phyloP scores from a whole-genome alignment of 192 early-diverging fungal genomes.

The Coemansia sp. region DNA sequence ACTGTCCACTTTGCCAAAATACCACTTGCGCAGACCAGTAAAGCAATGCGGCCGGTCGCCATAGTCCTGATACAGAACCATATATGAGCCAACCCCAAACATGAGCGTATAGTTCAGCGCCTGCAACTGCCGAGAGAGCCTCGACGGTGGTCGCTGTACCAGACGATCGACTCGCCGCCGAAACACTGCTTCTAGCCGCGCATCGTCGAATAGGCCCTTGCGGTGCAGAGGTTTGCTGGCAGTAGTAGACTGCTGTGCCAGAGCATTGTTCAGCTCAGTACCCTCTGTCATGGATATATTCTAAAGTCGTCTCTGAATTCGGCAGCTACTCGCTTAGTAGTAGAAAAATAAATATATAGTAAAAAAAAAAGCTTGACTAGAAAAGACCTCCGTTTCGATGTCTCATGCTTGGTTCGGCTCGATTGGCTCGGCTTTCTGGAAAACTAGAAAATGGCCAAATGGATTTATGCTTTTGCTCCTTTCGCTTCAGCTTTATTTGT shows the following conservation, averaged over 20 bases:
- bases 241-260: neutral
- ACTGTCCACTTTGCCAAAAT: slow-evolving; percentile 41
- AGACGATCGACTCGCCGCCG: slow-evolving; percentile 50
- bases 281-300: neutral
- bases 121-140: slow-evolving; percentile 41
- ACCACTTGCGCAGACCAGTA: slow-evolving; percentile 45
- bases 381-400: neutral
- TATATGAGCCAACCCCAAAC: slow-evolving; percentile 49
- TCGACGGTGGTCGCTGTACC: slow-evolving; percentile 36
- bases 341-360: too few relatives aligned
- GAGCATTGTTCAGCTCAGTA: neutral
- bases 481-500: neutral
- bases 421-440: neutral
- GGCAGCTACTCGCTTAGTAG: neutral
- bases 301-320: neutral
- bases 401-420: neutral
- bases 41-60: slow-evolving; percentile 47
- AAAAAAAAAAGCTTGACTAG: neutral
- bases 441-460: neutral
- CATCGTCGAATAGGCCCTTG: slow-evolving; percentile 36
- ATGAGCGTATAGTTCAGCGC: slow-evolving; percentile 46
- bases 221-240: slow-evolving; percentile 45
- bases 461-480: neutral
- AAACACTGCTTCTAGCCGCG: slow-evolving; percentile 39
- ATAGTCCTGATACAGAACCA: slow-evolving; percentile 49